Evolutionary conservation across 140 eudicot genomes (phyloP).

Genomic region (Erigeron philadelphicus): DNA sequence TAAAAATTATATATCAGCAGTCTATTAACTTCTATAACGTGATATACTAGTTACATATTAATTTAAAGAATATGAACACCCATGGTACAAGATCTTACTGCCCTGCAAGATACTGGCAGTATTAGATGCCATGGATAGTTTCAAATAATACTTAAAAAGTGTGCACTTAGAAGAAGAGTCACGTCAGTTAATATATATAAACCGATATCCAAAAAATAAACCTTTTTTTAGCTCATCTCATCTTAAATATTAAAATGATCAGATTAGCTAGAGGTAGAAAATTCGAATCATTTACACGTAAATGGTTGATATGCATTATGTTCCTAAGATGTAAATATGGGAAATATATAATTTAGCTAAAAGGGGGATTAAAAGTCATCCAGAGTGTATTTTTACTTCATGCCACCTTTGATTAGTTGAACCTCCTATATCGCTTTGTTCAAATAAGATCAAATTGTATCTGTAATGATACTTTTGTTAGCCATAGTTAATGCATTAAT

Average conservation of each 20-base stretch:
- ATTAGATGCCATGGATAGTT: not conserved
- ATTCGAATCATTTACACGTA: not conserved
- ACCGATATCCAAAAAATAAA: not conserved
- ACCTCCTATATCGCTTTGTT: too few relatives aligned
- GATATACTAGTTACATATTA: not conserved
- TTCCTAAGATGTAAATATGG: not conserved
- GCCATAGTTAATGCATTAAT: too few relatives aligned
- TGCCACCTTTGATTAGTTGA: too few relatives aligned
- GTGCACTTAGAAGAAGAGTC: constrained; percentile 2
- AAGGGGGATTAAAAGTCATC: not conserved
- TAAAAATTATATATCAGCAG: not conserved
- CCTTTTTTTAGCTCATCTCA: not conserved
- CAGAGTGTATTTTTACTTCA: not conserved
- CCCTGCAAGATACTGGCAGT: not conserved
- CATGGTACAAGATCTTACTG: not conserved
- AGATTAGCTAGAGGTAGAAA: not conserved
- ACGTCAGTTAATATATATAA: constrained; percentile 1
- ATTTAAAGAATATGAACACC: not conserved
- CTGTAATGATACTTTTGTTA: too few relatives aligned
- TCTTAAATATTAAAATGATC: not conserved
- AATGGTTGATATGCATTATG: not conserved
- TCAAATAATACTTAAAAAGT: not conserved
- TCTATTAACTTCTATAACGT: not conserved
- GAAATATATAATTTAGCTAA: not conserved
- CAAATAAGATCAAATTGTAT: too few relatives aligned